Conservation (phyloP, 495 filamentous ascomycete species). For the Choiromyces venosus region DNA sequence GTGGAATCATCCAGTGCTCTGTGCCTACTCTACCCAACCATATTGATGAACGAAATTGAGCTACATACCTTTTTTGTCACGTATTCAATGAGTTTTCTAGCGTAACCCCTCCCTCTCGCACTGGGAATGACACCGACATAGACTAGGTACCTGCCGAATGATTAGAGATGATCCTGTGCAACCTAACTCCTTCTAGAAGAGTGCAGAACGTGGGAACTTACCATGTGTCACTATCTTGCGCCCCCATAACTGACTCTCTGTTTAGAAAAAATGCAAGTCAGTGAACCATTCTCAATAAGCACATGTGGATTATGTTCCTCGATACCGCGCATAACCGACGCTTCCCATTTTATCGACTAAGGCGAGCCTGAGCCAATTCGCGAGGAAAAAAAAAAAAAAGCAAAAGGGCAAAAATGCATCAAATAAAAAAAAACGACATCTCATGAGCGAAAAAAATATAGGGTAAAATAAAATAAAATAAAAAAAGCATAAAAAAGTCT, state of each 20-base stretch:
- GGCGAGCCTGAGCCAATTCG: background rate
- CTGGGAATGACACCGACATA: conserved; percentile 68
- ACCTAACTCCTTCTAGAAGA: conserved; percentile 27
- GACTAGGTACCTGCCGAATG: conserved; percentile 57
- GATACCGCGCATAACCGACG: background rate
- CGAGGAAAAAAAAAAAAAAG: background rate
- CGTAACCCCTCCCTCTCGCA: conserved; percentile 63
- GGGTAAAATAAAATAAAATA: too few relatives aligned
- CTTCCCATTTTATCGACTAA: background rate
- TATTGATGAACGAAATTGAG: background rate
- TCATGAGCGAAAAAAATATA: background rate
- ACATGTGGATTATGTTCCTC: conserved; percentile 11
- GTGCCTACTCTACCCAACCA: background rate
- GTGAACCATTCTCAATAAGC: conserved; percentile 14
- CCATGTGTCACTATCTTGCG: conserved; percentile 56
- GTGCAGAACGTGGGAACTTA: conserved; percentile 44
- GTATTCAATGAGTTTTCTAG: conserved; percentile 60
- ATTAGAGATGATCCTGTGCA: conserved; percentile 36
- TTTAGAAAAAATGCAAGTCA: conserved; percentile 20
- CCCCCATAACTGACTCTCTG: conserved; percentile 49
- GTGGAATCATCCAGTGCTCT: conserved; percentile 9
- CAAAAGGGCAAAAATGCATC: background rate
- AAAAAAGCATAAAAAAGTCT: background rate
- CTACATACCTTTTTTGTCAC: conserved; percentile 56
- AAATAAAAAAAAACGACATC: background rate